These are phyloP conservation scores for Drechslerella dactyloides DNA, from an alignment of 2,329 filamentous ascomycete species.

Conservation along the genomic window DNA sequence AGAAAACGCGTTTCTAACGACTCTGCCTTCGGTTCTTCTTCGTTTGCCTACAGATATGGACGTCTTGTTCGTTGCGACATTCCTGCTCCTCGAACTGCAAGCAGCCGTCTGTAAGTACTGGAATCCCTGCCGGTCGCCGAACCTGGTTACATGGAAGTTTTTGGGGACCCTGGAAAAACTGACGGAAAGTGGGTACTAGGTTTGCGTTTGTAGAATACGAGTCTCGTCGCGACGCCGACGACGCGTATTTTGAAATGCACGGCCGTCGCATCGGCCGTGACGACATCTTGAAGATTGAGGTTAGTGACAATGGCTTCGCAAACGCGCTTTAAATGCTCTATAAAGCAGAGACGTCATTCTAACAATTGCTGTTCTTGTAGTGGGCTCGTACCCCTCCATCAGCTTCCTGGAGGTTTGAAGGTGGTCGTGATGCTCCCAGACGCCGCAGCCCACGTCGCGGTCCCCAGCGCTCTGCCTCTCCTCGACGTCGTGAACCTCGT, in stretches of 20 bases:
- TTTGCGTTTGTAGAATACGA: conserved; percentile 99
- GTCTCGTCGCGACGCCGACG: conserved; percentile 95
- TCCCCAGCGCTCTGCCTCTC: conserved; percentile 68
- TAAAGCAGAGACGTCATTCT: too few relatives aligned
- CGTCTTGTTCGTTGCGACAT: conserved; percentile 98
- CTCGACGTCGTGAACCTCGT: conserved; percentile 72
- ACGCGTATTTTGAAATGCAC: conserved; percentile 99
- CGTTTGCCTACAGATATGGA: conserved; percentile 73
- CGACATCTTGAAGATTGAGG: conserved; percentile 96
- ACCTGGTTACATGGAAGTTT: conserved; percentile 52
- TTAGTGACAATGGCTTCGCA: conserved; percentile 60
- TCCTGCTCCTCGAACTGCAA: conserved; percentile 89
- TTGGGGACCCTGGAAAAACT: conserved; percentile 16
- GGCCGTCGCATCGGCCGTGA: conserved; percentile 98
- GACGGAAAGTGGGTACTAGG: conserved; percentile 60
- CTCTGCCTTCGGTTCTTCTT: conserved; percentile 60
- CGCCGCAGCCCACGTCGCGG: conserved; percentile 60
- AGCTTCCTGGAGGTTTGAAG: conserved; percentile 97
- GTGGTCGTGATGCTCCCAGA: conserved; percentile 77
- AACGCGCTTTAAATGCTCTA: too few relatives aligned
- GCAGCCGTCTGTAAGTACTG: conserved; percentile 85
- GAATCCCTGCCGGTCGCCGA: conserved; percentile 44
- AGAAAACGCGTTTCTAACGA: conserved; percentile 59
- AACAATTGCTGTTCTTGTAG: conserved; percentile 61
- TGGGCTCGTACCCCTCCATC: conserved; percentile 98